Percentiles rank a stretch among this genome's conserved stretches.
phyloP scores from a whole-genome alignment of 768 basidiomycete genomes.

The Kwoniella sp. region DNA sequence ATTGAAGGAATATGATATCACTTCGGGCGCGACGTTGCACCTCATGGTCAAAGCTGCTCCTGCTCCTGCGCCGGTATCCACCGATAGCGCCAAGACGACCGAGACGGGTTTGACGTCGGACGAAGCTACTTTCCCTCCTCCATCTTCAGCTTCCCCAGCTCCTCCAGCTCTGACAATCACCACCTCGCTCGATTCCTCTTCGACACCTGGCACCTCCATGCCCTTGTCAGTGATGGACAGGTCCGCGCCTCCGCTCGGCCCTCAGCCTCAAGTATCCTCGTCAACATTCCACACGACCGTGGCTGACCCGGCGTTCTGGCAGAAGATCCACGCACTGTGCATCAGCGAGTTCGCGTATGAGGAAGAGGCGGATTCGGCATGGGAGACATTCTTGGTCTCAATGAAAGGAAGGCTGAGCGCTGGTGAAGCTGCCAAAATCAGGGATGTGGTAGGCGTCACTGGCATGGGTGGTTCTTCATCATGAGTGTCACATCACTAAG shows the following conservation, averaged over 20 bases:
- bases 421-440: conserved; percentile 85
- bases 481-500: background rate
- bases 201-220: conserved; percentile 38
- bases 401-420: conserved; percentile 79
- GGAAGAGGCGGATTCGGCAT: conserved; percentile 70
- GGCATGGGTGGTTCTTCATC: conserved; percentile 18
- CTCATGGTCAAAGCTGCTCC: conserved; percentile 79
- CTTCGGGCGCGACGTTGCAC: conserved; percentile 78
- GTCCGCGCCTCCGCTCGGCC: conserved; percentile 54
- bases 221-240: conserved; percentile 63
- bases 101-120: conserved; percentile 18
- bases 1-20: conserved; percentile 83
- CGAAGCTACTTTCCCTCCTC: conserved; percentile 21
- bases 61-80: conserved; percentile 55
- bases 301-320: conserved; percentile 81
- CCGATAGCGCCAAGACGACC: conserved; percentile 14
- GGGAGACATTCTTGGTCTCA: conserved; percentile 82
- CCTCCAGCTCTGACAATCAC: conserved; percentile 48
- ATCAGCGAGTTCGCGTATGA: conserved; percentile 67
- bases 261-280: conserved; percentile 56
- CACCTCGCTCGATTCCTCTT: conserved; percentile 39
- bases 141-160: conserved; percentile 32
- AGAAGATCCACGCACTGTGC: conserved; percentile 67
- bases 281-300: conserved; percentile 67
- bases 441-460: conserved; percentile 78